phyloP scores from a whole-genome alignment of 768 basidiomycete genomes.

The Suillus clintonianus region DNA sequence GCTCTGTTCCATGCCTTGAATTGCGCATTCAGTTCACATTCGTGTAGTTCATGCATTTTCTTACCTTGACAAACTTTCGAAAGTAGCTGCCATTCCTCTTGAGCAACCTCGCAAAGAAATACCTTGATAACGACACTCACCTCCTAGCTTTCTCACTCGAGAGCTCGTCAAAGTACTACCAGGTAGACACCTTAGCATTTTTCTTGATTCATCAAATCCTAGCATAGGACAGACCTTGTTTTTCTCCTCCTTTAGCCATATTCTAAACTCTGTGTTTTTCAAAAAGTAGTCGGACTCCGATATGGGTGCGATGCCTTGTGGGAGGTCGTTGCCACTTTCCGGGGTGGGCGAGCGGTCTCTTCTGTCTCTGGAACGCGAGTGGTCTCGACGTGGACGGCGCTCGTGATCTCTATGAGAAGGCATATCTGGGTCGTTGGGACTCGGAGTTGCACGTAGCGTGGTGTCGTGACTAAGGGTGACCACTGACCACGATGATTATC shows the following conservation, averaged over 20 bases:
- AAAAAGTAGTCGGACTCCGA: slow-evolving; percentile 87
- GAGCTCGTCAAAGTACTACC: slow-evolving; percentile 84
- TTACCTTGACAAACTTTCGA: slow-evolving; percentile 86
- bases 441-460: not conserved
- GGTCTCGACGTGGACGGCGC: not conserved
- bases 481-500: not conserved
- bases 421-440: slow-evolving; percentile 4
- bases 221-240: slow-evolving; percentile 45
- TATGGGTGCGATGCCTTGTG: slow-evolving; percentile 60
- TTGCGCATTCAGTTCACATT: slow-evolving; percentile 2
- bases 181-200: not conserved
- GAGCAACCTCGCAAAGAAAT: slow-evolving; percentile 27
- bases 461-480: not conserved
- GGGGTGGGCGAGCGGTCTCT: slow-evolving; percentile 44
- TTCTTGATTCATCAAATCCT: slow-evolving; percentile 37
- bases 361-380: slow-evolving; percentile 29
- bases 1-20: slow-evolving; percentile 81
- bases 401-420: slow-evolving; percentile 14
- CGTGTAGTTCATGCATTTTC: slow-evolving; percentile 8
- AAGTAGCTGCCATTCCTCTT: slow-evolving; percentile 65
- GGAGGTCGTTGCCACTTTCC: slow-evolving; percentile 47
- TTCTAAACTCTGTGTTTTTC: slow-evolving; percentile 82
- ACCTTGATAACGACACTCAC: slow-evolving; percentile 38
- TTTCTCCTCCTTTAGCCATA: slow-evolving; percentile 81
- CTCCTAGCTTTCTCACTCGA: slow-evolving; percentile 80